Base-by-base conservation (phyloP, 225 moss, liverwort and hornwort genomes). In the Ulota crispa region DNA sequence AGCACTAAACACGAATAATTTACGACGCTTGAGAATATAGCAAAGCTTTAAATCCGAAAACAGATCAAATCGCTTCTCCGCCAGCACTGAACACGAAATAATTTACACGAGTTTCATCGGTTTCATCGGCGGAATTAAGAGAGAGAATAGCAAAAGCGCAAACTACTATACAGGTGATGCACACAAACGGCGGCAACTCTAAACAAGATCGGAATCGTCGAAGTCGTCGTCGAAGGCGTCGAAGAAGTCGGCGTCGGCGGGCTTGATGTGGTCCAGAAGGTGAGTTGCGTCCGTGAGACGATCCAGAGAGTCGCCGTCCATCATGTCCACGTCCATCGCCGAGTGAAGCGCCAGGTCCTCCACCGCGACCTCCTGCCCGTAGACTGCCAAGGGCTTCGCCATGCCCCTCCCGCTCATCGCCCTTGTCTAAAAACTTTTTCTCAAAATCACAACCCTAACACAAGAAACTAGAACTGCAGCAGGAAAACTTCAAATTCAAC, bases 151-250 rank as follows among this genome's bases (percentile, higher is more conserved):
- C 41, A 68, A 43, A 2, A 41, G 26, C 26, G 68, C 42, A 41
- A 7, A 24, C 42, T 63, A 34, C n/a, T 72, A 34, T 5, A 80
- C 72, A 80, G 26, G 20, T 52, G 37, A 27, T 52, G n/a, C 20
- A 36, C 61, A 32, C 47, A 31, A 31, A 18, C 60, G 4, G 4
- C 34, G 2, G 0, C 32, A 70, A 43, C 47, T 10, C 90, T 89
- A 95, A 21, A 83, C 83, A 14, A 95, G 87, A 80, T 95, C 95
- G 53, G 89, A 79, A 77, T 95, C 94, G 71, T 95, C 95, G 55
- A 95, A 95, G 84, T 95, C 95, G 47, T 95, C 95, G 81, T 91
- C 92, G 53, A 95, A 95, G 50, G 90, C 84, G 71, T 95, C 90
- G 83, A 92, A 95, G 81, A 95, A 95, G 85, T 95, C 95, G 21